Evolutionary conservation across 2,329 filamentous ascomycete species (phyloP), one percentile per base, ranked within the genome.

Genomic region (Venturiaceae sp.): DNA sequence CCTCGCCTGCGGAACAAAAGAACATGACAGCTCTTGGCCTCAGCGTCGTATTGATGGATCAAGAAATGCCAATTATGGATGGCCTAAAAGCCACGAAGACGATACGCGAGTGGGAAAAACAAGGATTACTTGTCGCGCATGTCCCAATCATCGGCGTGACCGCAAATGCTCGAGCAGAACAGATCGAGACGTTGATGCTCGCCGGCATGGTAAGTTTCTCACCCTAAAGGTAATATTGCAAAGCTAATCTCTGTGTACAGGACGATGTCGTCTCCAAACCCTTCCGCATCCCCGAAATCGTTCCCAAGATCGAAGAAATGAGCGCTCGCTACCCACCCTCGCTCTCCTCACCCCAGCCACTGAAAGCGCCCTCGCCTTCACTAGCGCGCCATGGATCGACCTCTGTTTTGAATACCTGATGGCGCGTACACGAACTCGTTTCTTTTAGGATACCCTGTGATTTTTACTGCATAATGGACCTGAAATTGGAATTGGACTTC

Each of bases 231-330:
- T 14, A 19, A 32, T 21, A 5, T 54, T 54, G 36, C n/a, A n/a
- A n/a, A n/a, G n/a, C 36, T 53, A 28, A 39, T 39, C 14, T 16
- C 19, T 19, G 53, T 5, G 23, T 50, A 60, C 56, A 75, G 74
- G 76, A 80, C 60, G 76, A 78, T 63, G 77, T 80, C 3, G 76
- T 80, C 3, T 72, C 68, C 30, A 79, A 80, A 61, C 77, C 77
- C 0, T 80, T 80, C 62, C 67, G 76, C n/a, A 78, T 79, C 33
- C 70, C 71, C 3, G 77, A 79, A 44, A 64, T 80, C 28, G 68
- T 79, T 19, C 76, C 77, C 1, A 79, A 79, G 66, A 78, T 80
- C 54, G 75, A 79, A 59, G 75, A 79, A 61, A 62, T 79, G 55
- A 36, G 30, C 36, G 47, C 30, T 33, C 36, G n/a, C n/a, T 41